Conservation (phyloP, 192 early-diverging fungal genomes). For the Physocladia obscura region DNA sequence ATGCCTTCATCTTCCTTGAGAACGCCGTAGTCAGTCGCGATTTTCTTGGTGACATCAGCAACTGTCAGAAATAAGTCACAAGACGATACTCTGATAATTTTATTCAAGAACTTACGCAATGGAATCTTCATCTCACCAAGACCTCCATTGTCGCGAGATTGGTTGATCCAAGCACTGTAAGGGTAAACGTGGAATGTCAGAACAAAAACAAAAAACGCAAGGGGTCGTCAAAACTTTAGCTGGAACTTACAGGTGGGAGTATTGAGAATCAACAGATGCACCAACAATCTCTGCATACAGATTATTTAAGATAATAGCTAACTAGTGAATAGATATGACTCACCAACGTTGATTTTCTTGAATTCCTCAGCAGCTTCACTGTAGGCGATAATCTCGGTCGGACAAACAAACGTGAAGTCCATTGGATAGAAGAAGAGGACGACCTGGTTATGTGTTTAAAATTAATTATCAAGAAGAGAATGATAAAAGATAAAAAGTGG, state of each 20-base stretch:
- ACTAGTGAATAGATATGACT: neutral
- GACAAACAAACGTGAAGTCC: slow-evolving; percentile 81
- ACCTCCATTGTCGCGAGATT: slow-evolving; percentile 82
- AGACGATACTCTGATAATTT: neutral
- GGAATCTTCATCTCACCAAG: slow-evolving; percentile 91
- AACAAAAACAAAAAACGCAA: neutral
- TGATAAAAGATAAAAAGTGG: neutral
- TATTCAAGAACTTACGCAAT: slow-evolving; percentile 48
- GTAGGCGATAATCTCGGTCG: slow-evolving; percentile 78
- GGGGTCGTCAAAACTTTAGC: neutral
- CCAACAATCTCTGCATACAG: slow-evolving; percentile 54
- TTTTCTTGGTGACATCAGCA: slow-evolving; percentile 85
- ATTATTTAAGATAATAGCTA: neutral
- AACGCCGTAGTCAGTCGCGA: slow-evolving; percentile 84
- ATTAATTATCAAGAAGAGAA: neutral
- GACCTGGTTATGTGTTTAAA: slow-evolving; percentile 5
- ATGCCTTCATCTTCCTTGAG: slow-evolving; percentile 43
- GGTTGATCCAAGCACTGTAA: slow-evolving; percentile 78
- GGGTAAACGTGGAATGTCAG: neutral
- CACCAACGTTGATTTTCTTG: slow-evolving; percentile 60
- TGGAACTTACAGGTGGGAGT: slow-evolving; percentile 66
- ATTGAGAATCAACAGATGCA: slow-evolving; percentile 55
- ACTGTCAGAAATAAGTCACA: slow-evolving; percentile 39
- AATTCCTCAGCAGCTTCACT: slow-evolving; percentile 82
- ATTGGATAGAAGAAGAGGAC: slow-evolving; percentile 53